Evolutionary conservation across 257 asterid genomes (phyloP).

Genomic region (Scutellaria minor): DNA sequence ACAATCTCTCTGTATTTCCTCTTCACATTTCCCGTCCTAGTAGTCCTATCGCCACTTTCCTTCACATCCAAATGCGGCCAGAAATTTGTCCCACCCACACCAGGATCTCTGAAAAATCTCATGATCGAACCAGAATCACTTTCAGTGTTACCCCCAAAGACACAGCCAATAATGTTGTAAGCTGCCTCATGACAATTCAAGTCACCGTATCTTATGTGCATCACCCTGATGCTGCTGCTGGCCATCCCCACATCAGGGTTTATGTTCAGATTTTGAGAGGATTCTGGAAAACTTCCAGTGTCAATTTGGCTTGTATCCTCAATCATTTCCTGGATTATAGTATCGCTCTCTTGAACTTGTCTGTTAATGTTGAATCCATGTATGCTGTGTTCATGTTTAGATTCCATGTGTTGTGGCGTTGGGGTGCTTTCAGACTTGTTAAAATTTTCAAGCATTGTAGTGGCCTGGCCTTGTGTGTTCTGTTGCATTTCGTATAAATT

Average conservation of each 20-base stretch:
- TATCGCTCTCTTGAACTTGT: slow-evolving; percentile 36
- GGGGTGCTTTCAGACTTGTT: slow-evolving; percentile 34
- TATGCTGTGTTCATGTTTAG: slow-evolving; percentile 11
- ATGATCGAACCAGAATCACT: slow-evolving; percentile 25
- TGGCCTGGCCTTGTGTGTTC: slow-evolving; percentile 14
- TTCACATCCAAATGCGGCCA: neutral
- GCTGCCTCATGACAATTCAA: slow-evolving; percentile 39
- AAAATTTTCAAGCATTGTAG: slow-evolving; percentile 38
- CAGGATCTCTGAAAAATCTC: slow-evolving; percentile 22
- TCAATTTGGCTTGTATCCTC: slow-evolving; percentile 30
- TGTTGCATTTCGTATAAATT: slow-evolving; percentile 7
- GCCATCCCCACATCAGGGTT: slow-evolving; percentile 13
- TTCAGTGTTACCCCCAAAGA: slow-evolving; percentile 32
- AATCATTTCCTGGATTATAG: slow-evolving; percentile 39
- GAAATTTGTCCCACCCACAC: too few species aligned
- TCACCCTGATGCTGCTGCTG: slow-evolving; percentile 18
- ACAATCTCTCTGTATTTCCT: slow-evolving; percentile 43
- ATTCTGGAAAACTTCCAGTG: slow-evolving; percentile 24
- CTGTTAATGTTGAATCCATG: slow-evolving; percentile 4
- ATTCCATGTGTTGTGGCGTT: slow-evolving; percentile 22
- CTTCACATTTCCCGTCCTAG: slow-evolving; percentile 35
- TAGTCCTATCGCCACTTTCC: neutral
- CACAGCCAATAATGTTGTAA: slow-evolving; percentile 24
- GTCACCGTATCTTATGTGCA: slow-evolving; percentile 43
- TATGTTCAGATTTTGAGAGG: slow-evolving; percentile 16